Evolutionary conservation across 2,329 filamentous ascomycete species (phyloP).

Genomic region (Verticillium longisporum): DNA sequence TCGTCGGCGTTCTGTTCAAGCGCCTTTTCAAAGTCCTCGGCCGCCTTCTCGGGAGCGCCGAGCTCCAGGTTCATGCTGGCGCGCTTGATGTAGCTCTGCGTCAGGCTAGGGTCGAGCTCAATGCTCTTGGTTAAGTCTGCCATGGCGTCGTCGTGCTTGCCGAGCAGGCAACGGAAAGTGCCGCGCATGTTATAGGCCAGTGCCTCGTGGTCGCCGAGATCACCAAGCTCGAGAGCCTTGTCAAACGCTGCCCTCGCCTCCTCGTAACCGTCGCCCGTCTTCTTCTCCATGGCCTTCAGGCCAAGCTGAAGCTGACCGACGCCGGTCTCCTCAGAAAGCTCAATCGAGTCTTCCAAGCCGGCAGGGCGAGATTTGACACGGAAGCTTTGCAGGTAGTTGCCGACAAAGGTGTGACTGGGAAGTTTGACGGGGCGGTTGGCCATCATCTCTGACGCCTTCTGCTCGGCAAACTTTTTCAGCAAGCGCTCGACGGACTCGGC

Average conservation of each 20-base stretch:
- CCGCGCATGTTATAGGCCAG: conserved; percentile 95
- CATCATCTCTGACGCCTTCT: conserved; percentile 87
- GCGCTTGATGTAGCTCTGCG: conserved; percentile 97
- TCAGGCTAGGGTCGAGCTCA: conserved; percentile 78
- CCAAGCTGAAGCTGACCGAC: conserved; percentile 83
- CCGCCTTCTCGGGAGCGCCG: conserved; percentile 78
- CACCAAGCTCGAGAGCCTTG: conserved; percentile 75
- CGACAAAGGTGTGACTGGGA: conserved; percentile 92
- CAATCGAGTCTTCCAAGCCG: conserved; percentile 75
- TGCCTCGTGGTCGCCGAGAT: conserved; percentile 76
- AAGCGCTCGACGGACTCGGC: conserved; percentile 87
- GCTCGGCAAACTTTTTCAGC: conserved; percentile 93
- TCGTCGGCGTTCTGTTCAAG: conserved; percentile 80
- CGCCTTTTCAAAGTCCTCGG: conserved; percentile 80
- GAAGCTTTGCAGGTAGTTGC: conserved; percentile 99
- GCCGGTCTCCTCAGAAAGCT: conserved; percentile 70
- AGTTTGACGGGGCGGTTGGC: conserved; percentile 79
- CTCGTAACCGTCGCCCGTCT: conserved; percentile 86
- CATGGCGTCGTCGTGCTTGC: conserved; percentile 78
- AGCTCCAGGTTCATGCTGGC: conserved; percentile 97
- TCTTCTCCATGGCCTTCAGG: conserved; percentile 71
- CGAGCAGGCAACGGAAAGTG: conserved; percentile 88
- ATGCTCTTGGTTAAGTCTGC: conserved; percentile 87
- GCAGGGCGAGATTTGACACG: conserved; percentile 71
- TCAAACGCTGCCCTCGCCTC: conserved; percentile 83